phyloP scores from a whole-genome alignment of 2,329 filamentous ascomycete genomes.

The Penicillium sp. region DNA sequence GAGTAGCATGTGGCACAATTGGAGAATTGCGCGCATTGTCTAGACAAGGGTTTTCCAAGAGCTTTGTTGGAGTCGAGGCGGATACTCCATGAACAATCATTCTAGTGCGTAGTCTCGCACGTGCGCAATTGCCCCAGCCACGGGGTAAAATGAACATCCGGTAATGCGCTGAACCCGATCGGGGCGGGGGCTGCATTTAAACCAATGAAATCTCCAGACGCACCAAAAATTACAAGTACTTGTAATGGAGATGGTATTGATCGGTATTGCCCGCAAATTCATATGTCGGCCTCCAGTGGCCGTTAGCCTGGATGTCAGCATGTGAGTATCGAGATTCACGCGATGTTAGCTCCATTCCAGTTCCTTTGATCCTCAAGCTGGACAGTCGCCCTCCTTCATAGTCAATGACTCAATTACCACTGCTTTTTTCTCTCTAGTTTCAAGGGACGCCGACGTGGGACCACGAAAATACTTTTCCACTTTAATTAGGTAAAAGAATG shows the following conservation, averaged over 20 bases:
- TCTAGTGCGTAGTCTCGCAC: constrained; percentile 13
- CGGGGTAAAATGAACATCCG: constrained; percentile 10
- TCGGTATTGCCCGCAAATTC: constrained; percentile 4
- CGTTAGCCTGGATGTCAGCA: constrained; percentile 17
- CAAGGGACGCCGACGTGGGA: background rate
- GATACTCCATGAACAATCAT: background rate
- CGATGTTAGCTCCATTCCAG: background rate
- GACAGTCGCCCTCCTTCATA: too few species aligned
- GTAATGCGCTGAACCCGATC: constrained; percentile 5
- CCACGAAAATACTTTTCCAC: too few species aligned
- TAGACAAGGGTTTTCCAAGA: background rate
- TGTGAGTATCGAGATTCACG: constrained; percentile 12
- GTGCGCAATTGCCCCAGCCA: constrained; percentile 19
- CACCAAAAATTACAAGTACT: background rate
- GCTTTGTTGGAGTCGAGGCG: background rate
- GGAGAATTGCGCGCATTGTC: background rate
- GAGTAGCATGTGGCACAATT: background rate
- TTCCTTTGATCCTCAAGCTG: background rate
- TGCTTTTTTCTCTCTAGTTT: background rate
- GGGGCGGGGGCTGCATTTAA: background rate
- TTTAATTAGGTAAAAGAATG: constrained; percentile 21
- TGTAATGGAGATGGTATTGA: background rate
- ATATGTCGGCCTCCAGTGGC: constrained; percentile 14
- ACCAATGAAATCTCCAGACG: constrained; percentile 7
- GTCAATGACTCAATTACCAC: too few species aligned